phyloP scores from a whole-genome alignment of 768 basidiomycete species.

The Pholiota microspora region DNA sequence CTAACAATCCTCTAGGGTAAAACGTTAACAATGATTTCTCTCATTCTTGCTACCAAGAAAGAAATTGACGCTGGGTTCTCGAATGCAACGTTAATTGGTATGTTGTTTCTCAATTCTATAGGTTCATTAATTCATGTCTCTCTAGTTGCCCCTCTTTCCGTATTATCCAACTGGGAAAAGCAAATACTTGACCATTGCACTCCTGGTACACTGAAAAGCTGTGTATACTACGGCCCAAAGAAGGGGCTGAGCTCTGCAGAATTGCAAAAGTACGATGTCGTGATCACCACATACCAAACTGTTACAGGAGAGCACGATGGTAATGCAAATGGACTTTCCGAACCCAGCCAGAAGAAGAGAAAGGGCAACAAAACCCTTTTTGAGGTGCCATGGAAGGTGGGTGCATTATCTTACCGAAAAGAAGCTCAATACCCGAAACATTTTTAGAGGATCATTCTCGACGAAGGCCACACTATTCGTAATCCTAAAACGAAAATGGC shows the following conservation, averaged over 20 bases:
- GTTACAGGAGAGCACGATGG: slow-evolving; percentile 56
- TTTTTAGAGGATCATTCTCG: slow-evolving; percentile 71
- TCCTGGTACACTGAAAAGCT: slow-evolving; percentile 47
- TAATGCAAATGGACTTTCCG: slow-evolving; percentile 21
- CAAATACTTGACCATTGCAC: slow-evolving; percentile 75
- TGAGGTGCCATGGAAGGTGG: slow-evolving; percentile 78
- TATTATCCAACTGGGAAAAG: slow-evolving; percentile 87
- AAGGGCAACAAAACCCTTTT: slow-evolving; percentile 60
- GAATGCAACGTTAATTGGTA: slow-evolving; percentile 79
- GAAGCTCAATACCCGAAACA: background rate
- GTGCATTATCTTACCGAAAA: slow-evolving; percentile 6
- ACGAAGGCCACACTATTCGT: slow-evolving; percentile 87
- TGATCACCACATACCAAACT: slow-evolving; percentile 84
- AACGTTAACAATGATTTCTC: slow-evolving; percentile 84
- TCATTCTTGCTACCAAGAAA: slow-evolving; percentile 74
- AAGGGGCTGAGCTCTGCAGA: slow-evolving; percentile 57
- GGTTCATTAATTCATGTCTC: background rate
- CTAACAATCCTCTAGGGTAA: slow-evolving; percentile 59
- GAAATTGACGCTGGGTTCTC: slow-evolving; percentile 57
- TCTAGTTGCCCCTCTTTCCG: slow-evolving; percentile 77
- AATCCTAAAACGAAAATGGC: slow-evolving; percentile 88
- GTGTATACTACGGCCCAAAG: slow-evolving; percentile 72
- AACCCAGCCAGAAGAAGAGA: slow-evolving; percentile 57
- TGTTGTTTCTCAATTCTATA: slow-evolving; percentile 14
- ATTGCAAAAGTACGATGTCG: slow-evolving; percentile 67